A percentile compares a stretch with the other conserved stretches of the same genome.
Evolutionary conservation across 331 rosid species (phyloP).

Genomic region (Quercus tomentella): DNA sequence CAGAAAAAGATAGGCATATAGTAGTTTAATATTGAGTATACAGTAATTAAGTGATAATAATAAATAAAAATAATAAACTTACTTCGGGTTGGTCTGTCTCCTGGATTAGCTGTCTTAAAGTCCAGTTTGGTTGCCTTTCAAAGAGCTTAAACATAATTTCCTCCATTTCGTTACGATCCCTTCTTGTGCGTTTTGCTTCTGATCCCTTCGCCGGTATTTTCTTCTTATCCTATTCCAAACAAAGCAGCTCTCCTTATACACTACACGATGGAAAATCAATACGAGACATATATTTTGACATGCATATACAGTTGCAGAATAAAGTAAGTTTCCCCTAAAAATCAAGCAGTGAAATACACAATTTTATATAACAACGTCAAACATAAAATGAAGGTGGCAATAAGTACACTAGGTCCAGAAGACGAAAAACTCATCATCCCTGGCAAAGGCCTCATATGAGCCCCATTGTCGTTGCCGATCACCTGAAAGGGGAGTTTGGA

Average conservation of each 20-base stretch:
- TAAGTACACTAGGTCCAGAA: conserved; percentile 48
- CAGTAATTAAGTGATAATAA: neutral
- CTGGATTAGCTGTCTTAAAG: conserved; percentile 68
- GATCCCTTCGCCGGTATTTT: conserved; percentile 47
- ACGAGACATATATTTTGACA: neutral
- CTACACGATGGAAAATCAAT: neutral
- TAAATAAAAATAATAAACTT: conserved; percentile 22
- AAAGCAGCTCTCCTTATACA: conserved; percentile 17
- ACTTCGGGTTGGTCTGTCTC: conserved; percentile 97
- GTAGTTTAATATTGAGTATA: neutral
- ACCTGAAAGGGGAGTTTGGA: conserved; percentile 50
- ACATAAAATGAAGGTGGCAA: conserved; percentile 17
- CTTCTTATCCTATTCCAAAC: conserved; percentile 70
- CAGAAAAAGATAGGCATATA: neutral
- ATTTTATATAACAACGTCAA: neutral
- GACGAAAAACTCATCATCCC: conserved; percentile 49
- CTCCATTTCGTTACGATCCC: conserved; percentile 86
- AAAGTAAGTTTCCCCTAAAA: neutral
- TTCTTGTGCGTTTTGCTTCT: conserved; percentile 73
- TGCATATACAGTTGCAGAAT: neutral
- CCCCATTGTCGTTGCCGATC: conserved; percentile 64
- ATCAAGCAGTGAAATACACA: neutral
- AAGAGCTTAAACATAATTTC: conserved; percentile 76
- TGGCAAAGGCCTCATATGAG: conserved; percentile 82
- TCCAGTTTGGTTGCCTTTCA: conserved; percentile 78